Evolutionary conservation across 495 filamentous ascomycete genomes (phyloP), one percentile per base, ranked within the genome.

Genomic region (Podospora comata): DNA sequence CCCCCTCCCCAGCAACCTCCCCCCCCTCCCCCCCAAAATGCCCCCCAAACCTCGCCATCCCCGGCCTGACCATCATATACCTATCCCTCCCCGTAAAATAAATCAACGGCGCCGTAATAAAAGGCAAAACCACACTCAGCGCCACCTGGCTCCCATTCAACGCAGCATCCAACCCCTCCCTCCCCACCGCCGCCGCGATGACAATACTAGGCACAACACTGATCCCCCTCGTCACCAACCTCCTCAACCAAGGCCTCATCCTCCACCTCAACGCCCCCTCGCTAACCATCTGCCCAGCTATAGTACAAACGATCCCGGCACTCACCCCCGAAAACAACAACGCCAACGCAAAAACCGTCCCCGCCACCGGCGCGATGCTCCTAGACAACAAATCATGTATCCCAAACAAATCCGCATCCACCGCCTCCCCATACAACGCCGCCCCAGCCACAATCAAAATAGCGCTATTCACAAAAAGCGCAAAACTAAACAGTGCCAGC

Each of bases 391-490:
- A 81, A n/a, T 84, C 74, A 76, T 97, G 88, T 70, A 97, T 95
- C 23, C 86, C 87, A 75, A 94, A 96, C 44, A 97, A 87, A 67
- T 93, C 90, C 19, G 90, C 92, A 66, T 85, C 79, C 39, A 82
- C 88, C 87, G 15, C 82, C 80, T 56, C 9, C 2, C 86, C 81
- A 71, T 87, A 92, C 0, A 97, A 87, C 0, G 90, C 88, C 5
- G 92, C 89, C 44, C 92, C 93, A 2, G 93, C 91, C 20, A 93
- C 90, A 75, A 97, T 95, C 60, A 97, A 87, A 73, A 97, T 97
- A 65, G 93, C 85, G 67, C 87, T 91, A 80, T 97, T 97, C 73
- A 97, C 92, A 70, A 97, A 97, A n/a, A 96, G 86, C 6, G 93
- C 93, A 73, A 96, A 95, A 19, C 92, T 92, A 74, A 94, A 92